Base-by-base conservation (phyloP, 2,329 filamentous ascomycete species). In the Epichloe hybrida region DNA sequence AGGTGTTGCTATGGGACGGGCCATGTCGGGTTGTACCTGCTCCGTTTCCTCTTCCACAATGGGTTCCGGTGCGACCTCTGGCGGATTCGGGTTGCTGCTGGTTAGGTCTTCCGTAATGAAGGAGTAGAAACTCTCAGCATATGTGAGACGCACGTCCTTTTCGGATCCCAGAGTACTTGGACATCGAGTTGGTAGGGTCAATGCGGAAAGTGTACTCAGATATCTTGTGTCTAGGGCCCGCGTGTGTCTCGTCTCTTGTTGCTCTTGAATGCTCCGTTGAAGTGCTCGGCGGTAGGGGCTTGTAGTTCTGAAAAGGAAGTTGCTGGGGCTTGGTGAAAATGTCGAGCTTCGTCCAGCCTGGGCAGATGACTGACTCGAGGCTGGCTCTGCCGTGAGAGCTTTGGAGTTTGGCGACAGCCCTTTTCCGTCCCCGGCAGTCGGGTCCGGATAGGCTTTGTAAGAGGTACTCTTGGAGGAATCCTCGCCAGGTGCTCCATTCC, bases 221-320 rank as follows among this genome's bases (percentile, higher is more conserved):
- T 71, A 72, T 36, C 62, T 67, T 23, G 61, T 63, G 31, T 64
- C 66, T 0, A 64, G 55, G 3, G 61, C 61, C 5, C 54, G 60
- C 0, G 52, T 51, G 2, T 57, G 52, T 5, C 60, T 54, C 2
- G 53, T 54, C 15, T 62, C 59, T 7, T 68, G 58, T 15, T 65
- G 64, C 7, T 64, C 58, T 50, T 66, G 64, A 56, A 77, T 76
- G 2, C 64, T 72, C 47, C 71, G 68, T 43, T 68, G 70, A 36
- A 81, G 58, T 2, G 72, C 73, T 27, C 72, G 72, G 3, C 77
- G 72, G 55, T 75, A 83, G 0, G 77, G 76, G 50, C 77, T 81
- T 27, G 70, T 65, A 0, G 75, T 74, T 31, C 76, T 69, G 53
- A 80, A 78, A 1, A 79, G 62, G 53, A 76, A 72, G 15, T 69